Conservation (phyloP, 2,329 filamentous ascomycete species). For the Cordyceps cateniannulata region DNA sequence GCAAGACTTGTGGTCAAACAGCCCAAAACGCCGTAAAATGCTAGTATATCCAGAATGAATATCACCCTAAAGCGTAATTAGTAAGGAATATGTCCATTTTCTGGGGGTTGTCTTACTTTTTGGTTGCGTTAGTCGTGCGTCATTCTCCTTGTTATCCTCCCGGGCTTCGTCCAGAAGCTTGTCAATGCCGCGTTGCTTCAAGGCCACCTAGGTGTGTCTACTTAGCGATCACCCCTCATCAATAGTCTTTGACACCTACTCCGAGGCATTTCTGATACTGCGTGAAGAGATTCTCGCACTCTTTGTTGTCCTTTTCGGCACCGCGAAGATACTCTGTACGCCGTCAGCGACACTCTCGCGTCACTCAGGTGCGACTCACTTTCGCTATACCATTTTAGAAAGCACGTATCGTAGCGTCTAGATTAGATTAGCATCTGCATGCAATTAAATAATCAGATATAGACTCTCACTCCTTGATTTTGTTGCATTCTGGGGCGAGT, state of each 20-base stretch:
- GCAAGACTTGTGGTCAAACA: background rate
- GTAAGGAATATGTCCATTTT: slow-evolving; percentile 36
- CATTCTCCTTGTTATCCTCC: slow-evolving; percentile 83
- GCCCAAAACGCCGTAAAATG: slow-evolving; percentile 1
- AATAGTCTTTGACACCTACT: slow-evolving; percentile 42
- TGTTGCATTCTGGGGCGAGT: slow-evolving; percentile 88
- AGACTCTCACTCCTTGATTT: slow-evolving; percentile 77
- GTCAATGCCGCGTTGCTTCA: slow-evolving; percentile 88
- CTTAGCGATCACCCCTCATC: background rate
- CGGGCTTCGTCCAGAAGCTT: slow-evolving; percentile 86
- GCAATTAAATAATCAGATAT: background rate
- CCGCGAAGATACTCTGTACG: slow-evolving; percentile 78
- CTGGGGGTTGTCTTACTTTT: slow-evolving; percentile 28
- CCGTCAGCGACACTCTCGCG: slow-evolving; percentile 9
- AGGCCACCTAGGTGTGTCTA: slow-evolving; percentile 54
- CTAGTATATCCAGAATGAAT: slow-evolving; percentile 26
- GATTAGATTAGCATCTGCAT: background rate
- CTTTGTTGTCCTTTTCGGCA: slow-evolving; percentile 70
- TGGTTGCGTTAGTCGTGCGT: slow-evolving; percentile 45
- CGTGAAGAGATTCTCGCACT: slow-evolving; percentile 80
- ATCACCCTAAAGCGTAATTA: background rate
- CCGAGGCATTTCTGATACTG: slow-evolving; percentile 82
- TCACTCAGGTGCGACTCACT: slow-evolving; percentile 51
- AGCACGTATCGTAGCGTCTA: slow-evolving; percentile 93
- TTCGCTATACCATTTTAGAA: slow-evolving; percentile 98